These are phyloP conservation scores for Solanum dulcamara DNA, from an alignment of 257 asterid species.

Conservation along the genomic window DNA sequence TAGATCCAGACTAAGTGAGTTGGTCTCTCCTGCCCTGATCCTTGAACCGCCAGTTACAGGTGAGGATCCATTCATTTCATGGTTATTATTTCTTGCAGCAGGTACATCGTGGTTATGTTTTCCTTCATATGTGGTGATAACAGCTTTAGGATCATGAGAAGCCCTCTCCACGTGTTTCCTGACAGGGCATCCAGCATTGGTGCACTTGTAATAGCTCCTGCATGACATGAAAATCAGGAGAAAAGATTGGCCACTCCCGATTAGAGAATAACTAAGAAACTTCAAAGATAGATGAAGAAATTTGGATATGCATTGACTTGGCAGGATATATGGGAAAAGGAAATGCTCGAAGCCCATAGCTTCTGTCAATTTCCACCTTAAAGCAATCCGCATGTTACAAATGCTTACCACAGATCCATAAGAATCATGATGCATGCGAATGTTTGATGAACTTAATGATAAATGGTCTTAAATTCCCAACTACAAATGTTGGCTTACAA, in stretches of 20 bases:
- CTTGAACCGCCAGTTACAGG: constrained; percentile 23
- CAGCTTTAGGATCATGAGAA: constrained; percentile 93
- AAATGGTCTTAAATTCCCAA: not conserved
- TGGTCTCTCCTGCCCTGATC: constrained; percentile 40
- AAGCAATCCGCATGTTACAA: not conserved
- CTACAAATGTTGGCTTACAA: not conserved
- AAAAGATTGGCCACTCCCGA: not conserved
- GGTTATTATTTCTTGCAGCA: constrained; percentile 53
- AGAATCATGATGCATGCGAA: not conserved
- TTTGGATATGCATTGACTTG: not conserved
- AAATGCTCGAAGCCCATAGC: not conserved
- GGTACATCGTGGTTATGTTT: constrained; percentile 95
- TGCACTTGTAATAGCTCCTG: constrained; percentile 99
- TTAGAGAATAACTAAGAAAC: not conserved
- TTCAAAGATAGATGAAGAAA: not conserved
- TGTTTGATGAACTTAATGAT: not conserved
- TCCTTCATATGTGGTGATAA: constrained; percentile 93
- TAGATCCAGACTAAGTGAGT: constrained; percentile 65
- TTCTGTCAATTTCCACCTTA: not conserved
- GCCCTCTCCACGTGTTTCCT: constrained; percentile 98
- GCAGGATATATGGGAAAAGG: not conserved
- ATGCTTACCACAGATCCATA: not conserved
- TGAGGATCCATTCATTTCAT: constrained; percentile 42
- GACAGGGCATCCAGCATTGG: constrained; percentile 85
- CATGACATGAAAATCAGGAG: not conserved